Percentiles rank a stretch among this genome's conserved stretches.
Conservation (phyloP, 2,329 filamentous ascomycete species). For the Penicillium aurantiogriseum region DNA sequence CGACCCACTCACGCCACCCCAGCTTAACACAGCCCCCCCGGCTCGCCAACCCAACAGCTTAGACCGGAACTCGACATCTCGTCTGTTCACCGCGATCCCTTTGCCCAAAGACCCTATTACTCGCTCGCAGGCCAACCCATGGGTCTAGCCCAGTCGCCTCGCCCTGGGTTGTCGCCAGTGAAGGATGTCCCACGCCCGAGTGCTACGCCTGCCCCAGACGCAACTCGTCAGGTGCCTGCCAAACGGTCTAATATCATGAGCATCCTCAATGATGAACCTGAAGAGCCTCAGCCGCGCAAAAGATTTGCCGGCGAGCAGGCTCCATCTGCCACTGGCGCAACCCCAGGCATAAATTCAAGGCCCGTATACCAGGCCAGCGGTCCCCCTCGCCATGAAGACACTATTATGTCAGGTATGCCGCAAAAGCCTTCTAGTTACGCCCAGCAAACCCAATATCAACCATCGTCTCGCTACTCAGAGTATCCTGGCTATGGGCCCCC, state of each 20-base stretch:
- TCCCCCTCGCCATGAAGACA: slow-evolving; percentile 28
- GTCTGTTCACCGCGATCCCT: slow-evolving; percentile 37
- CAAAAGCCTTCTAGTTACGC: slow-evolving; percentile 31
- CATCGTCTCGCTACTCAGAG: slow-evolving; percentile 35
- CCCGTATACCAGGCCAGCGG: slow-evolving; percentile 30
- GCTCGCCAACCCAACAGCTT: slow-evolving; percentile 34
- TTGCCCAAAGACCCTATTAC: slow-evolving; percentile 37
- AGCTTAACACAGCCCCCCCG: slow-evolving; percentile 37
- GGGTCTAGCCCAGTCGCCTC: slow-evolving; percentile 30
- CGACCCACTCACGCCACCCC: slow-evolving; percentile 38
- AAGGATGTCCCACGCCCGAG: slow-evolving; percentile 38
- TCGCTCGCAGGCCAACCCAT: slow-evolving; percentile 27
- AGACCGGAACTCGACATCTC: slow-evolving; percentile 35
- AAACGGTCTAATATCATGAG: slow-evolving; percentile 53
- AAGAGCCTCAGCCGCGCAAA: slow-evolving; percentile 48
- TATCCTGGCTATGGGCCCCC: slow-evolving; percentile 33
- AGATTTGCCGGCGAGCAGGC: slow-evolving; percentile 43
- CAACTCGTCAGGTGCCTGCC: slow-evolving; percentile 43
- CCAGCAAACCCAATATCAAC: slow-evolving; percentile 29
- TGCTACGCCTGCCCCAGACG: slow-evolving; percentile 35
- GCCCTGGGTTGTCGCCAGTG: slow-evolving; percentile 33
- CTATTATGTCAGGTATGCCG: slow-evolving; percentile 19
- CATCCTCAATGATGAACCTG: slow-evolving; percentile 50
- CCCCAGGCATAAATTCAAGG: slow-evolving; percentile 25
- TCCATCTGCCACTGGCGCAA: slow-evolving; percentile 19